phyloP scores from a whole-genome alignment of 83 land plant genomes.

The Picea engelmannii region DNA sequence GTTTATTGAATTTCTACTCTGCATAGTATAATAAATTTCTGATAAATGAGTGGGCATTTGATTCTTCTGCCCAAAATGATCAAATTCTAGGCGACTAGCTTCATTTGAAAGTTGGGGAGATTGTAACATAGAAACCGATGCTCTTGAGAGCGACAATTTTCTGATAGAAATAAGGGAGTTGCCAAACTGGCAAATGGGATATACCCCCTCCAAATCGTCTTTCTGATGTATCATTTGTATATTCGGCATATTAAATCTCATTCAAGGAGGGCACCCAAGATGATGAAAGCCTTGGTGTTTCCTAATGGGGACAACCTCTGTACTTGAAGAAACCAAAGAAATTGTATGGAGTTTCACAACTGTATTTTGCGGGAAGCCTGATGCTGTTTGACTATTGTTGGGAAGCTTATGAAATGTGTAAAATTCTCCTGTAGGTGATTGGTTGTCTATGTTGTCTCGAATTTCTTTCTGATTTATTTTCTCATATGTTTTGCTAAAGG shows the following conservation, averaged over 20 bases:
- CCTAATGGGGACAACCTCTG: not conserved
- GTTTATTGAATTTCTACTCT: constrained; percentile 1
- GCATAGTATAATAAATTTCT: not conserved
- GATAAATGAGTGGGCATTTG: not conserved
- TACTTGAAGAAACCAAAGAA: not conserved
- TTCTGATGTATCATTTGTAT: not conserved
- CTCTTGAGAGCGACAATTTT: not conserved
- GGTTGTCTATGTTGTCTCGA: not conserved
- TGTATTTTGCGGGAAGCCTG: not conserved
- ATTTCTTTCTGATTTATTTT: not conserved
- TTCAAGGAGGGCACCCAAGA: not conserved
- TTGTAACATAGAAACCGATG: constrained; percentile 12
- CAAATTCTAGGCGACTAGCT: not conserved
- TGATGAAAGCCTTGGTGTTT: constrained; percentile 5
- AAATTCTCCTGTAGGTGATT: not conserved
- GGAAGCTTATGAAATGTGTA: not conserved
- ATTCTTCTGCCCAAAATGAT: constrained; percentile 8
- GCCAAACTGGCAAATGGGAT: constrained; percentile 1
- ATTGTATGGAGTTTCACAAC: not conserved
- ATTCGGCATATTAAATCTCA: not conserved
- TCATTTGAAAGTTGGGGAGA: not conserved
- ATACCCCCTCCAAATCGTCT: not conserved
- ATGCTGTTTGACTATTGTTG: not conserved
- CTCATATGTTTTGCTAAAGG: not conserved
- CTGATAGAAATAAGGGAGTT: constrained; percentile 5